phyloP scores from a whole-genome alignment of 192 early-diverging fungal genomes.

The Linnemannia elongata region DNA sequence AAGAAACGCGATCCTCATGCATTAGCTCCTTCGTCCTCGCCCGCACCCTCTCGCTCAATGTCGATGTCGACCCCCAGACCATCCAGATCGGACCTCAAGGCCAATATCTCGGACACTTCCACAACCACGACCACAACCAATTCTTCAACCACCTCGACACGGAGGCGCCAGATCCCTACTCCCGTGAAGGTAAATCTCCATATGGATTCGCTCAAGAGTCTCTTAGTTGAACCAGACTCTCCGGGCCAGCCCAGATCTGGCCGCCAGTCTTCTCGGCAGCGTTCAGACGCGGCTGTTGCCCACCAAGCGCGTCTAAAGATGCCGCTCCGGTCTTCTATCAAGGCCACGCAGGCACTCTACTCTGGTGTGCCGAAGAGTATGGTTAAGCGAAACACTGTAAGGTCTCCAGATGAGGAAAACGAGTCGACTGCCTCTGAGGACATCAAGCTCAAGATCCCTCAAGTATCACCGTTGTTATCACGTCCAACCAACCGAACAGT shows the following conservation, averaged over 20 bases:
- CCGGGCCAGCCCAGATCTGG: conserved; percentile 12
- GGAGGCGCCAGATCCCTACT: conserved; percentile 24
- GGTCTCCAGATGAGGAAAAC: conserved; percentile 50
- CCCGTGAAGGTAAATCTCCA: conserved; percentile 41
- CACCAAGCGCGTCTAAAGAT: conserved; percentile 48
- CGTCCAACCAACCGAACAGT: not conserved
- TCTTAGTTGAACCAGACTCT: conserved; percentile 39
- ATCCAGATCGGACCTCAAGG: not conserved
- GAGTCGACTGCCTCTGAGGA: conserved; percentile 50
- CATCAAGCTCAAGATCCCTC: conserved; percentile 12
- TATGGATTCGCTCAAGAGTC: conserved; percentile 48
- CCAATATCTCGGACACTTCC: not conserved
- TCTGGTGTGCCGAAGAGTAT: conserved; percentile 27
- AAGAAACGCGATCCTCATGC: conserved; percentile 1
- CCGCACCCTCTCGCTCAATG: conserved; percentile 16
- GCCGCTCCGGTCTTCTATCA: conserved; percentile 41
- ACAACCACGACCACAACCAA: not conserved
- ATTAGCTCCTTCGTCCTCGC: not conserved
- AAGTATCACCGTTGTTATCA: not conserved
- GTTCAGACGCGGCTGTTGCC: conserved; percentile 41
- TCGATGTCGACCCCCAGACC: not conserved
- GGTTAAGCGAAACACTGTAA: conserved; percentile 27
- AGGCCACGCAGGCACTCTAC: conserved; percentile 42
- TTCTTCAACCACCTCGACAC: not conserved
- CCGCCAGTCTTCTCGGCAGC: conserved; percentile 25